Evolutionary conservation across 179 eudicot species (phyloP).

Genomic region (Nepenthes alata): DNA sequence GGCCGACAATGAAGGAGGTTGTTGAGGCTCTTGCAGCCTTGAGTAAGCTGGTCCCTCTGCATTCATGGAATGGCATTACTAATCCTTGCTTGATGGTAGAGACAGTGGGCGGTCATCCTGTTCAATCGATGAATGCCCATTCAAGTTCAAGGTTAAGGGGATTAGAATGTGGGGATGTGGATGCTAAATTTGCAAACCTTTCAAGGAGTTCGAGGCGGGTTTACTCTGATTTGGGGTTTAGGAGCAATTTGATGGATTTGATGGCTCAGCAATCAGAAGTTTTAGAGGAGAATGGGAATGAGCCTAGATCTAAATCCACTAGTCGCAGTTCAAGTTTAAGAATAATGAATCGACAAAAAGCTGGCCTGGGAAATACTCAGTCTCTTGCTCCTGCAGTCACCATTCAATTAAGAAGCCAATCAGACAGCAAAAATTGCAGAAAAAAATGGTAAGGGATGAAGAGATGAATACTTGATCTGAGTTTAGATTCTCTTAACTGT

Average conservation of each 20-base stretch:
- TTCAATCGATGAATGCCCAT: conserved; percentile 20
- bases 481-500: no score
- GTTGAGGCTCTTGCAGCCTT: conserved; percentile 44
- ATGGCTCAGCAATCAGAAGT: conserved; percentile 44
- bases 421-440: not conserved
- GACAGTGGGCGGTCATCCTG: conserved; percentile 35
- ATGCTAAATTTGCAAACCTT: conserved; percentile 13
- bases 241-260: conserved; percentile 76
- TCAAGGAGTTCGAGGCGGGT: conserved; percentile 49
- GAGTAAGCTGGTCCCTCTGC: conserved; percentile 52
- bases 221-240: conserved; percentile 69
- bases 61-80: conserved; percentile 57
- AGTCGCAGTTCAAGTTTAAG: conserved; percentile 28
- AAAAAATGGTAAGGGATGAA: not conserved
- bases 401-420: not conserved
- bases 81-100: conserved; percentile 92
- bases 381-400: not conserved
- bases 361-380: conserved; percentile 11
- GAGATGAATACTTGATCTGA: not conserved
- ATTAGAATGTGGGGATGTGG: conserved; percentile 29
- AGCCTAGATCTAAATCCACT: conserved; percentile 13
- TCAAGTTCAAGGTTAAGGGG: conserved; percentile 23
- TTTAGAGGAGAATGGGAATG: conserved; percentile 18
- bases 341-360: conserved; percentile 18
- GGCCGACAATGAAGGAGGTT: conserved; percentile 76